Conservation (phyloP, 257 asterid species). For the Plantago elongata region DNA sequence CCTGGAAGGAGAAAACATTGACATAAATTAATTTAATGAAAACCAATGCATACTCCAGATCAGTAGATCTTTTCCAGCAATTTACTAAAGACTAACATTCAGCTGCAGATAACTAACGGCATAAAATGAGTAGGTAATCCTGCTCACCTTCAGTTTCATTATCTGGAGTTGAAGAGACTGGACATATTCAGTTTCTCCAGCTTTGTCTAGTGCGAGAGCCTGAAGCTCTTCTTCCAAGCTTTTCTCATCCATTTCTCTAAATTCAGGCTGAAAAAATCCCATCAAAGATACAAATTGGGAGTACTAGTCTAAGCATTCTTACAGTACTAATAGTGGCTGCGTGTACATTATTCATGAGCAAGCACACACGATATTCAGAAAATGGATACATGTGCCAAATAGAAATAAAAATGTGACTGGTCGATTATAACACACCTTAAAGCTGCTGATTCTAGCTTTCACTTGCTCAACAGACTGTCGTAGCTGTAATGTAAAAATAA, state of each 20-base stretch:
- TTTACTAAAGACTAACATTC: neutral
- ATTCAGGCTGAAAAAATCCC: conserved; percentile 53
- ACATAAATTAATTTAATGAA: conserved; percentile 12
- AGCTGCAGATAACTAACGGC: conserved; percentile 4
- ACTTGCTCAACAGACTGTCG: conserved; percentile 48
- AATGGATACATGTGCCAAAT: neutral
- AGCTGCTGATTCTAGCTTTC: conserved; percentile 41
- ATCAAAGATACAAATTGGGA: conserved; percentile 11
- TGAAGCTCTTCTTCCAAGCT: conserved; percentile 63
- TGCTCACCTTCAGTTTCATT: conserved; percentile 54
- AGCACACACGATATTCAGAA: conserved; percentile 13
- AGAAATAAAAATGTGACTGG: conserved; percentile 7
- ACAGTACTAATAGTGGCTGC: no score
- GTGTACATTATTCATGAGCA: neutral
- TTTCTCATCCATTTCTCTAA: conserved; percentile 49
- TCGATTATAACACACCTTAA: conserved; percentile 37
- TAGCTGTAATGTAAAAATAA: conserved; percentile 42
- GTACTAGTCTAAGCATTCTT: neutral
- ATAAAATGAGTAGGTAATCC: conserved; percentile 11
- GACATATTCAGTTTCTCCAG: conserved; percentile 64
- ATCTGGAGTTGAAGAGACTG: conserved; percentile 73
- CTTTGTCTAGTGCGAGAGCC: conserved; percentile 65
- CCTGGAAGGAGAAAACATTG: conserved; percentile 32
- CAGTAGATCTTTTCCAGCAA: neutral
- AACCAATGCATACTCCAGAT: neutral